Evolutionary conservation across 805 yeast species (phyloP).

Genomic region (Myxozyma vanderwaltii): DNA sequence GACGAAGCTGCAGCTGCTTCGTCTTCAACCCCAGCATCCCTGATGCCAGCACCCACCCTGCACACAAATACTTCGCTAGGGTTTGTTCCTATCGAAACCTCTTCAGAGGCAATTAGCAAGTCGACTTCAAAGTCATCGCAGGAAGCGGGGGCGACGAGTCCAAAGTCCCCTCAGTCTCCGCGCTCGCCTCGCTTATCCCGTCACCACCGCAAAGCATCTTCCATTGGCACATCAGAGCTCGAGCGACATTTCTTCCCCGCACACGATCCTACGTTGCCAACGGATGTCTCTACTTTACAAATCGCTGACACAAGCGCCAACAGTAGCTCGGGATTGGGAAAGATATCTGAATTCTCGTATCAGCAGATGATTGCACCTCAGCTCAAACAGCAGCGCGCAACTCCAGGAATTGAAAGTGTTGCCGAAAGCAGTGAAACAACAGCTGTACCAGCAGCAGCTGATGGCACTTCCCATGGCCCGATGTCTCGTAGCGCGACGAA

Average conservation of each 20-base stretch:
- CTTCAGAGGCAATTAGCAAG: not conserved
- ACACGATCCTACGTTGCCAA: slow-evolving; percentile 7
- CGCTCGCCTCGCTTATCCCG: slow-evolving; percentile 5
- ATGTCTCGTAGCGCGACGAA: too few species aligned
- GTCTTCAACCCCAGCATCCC: not conserved
- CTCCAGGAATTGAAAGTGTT: not conserved
- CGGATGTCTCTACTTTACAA: not conserved
- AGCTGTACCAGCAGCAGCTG: too few species aligned
- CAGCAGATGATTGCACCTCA: slow-evolving; percentile 27
- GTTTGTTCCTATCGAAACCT: not conserved
- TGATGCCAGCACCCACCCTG: not conserved
- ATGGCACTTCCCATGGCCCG: too few species aligned
- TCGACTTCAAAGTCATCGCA: slow-evolving; percentile 1
- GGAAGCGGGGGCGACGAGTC: not conserved
- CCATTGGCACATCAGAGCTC: slow-evolving; percentile 13
- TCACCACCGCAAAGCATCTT: not conserved
- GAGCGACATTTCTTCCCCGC: slow-evolving; percentile 29
- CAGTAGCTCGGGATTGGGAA: not conserved
- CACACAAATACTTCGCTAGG: not conserved
- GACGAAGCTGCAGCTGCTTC: not conserved
- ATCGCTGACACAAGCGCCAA: not conserved
- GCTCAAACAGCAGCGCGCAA: slow-evolving; percentile 2
- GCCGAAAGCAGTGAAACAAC: not conserved
- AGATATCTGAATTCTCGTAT: slow-evolving; percentile 30
- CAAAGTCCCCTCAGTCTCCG: not conserved